phyloP scores from a whole-genome alignment of 495 filamentous ascomycete species.

The Podospora australis region DNA sequence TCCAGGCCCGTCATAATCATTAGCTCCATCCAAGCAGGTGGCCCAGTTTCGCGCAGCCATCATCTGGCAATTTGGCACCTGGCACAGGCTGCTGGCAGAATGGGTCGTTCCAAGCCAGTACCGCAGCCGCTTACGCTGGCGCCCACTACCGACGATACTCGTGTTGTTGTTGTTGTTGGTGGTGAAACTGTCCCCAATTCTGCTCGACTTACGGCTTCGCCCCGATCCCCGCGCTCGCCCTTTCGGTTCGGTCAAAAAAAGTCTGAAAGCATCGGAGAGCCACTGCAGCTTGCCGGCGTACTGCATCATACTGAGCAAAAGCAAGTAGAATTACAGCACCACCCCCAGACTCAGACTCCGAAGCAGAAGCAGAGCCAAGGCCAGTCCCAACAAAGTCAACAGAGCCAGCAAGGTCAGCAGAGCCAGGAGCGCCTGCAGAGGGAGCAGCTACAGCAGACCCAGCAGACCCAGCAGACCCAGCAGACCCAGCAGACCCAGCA shows the following conservation, averaged over 20 bases:
- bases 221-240: conserved; percentile 48
- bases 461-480: conserved; percentile 5
- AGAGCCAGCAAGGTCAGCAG: conserved; percentile 9
- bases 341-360: conserved; percentile 8
- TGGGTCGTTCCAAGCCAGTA: conserved; percentile 47
- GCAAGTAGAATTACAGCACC: too few relatives aligned
- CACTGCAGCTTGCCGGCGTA: conserved; percentile 33
- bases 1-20: conserved; percentile 15
- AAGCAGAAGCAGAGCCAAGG: conserved; percentile 10
- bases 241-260: conserved; percentile 38
- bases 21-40: conserved; percentile 10
- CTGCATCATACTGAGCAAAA: too few relatives aligned
- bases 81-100: conserved; percentile 24
- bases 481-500: conserved; percentile 13
- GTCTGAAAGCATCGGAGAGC: conserved; percentile 25
- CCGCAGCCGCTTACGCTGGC: conserved; percentile 47
- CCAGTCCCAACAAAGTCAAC: conserved; percentile 4
- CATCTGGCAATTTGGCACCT: neutral
- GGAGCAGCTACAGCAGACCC: conserved; percentile 10
- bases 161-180: conserved; percentile 10
- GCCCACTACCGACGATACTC: conserved; percentile 27
- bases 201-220: conserved; percentile 33
- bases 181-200: conserved; percentile 32
- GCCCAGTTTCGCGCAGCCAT: conserved; percentile 11
- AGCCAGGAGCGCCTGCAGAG: conserved; percentile 12